Base-by-base conservation (phyloP, 1,139 yeast genomes). In the Candida pseudoviswanathii region DNA sequence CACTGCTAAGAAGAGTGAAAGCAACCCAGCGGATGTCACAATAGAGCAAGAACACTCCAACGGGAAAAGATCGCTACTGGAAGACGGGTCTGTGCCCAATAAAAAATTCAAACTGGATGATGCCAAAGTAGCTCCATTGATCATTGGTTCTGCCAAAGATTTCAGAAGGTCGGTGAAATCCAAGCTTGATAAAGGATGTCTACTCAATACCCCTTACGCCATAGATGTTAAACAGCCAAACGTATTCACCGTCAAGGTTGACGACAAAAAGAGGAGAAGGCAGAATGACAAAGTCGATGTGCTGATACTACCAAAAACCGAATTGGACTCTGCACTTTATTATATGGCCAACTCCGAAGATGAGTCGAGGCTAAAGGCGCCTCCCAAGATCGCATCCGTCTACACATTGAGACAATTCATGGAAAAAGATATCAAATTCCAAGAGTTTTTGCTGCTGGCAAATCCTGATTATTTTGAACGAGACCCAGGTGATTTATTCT, bases 351-450 rank as follows among this genome's bases (percentile, higher is more conserved):
- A 58, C 26, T 56, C 58, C 30, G 64, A 68, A 49, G 78, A 73
- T 54, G 66, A 67, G 1, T 57, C 66, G 3, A 53, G 63, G 21
- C 50, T 58, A 10, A 65, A 61, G 30, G 57, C 66, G n/a, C 60
- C 60, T 21, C 64, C 66, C 7, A 66, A 71, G 32, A 38, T 41
- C 51, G 74, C 82, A 0, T 74, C 82, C 0, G 59, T 74, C 3
- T 81, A 78, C 60, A 75, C 77, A 11, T 63, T 83, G 51, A 65
- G 76, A 46, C 84, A 82, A 52, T 81, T 78, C 58, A 73, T 75
- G 66, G 84, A 81, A 44, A 78, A 78, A 50, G 81, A 81, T 50
- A 58, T 68, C 33, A 71, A 68, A 49, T 75, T 77, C 47, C 75
- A 71, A 54, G 73, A 69, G 44, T 69, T 59, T 50, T 53, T 72